A percentile compares a stretch with the other conserved stretches of the same genome.
Evolutionary conservation across 345 rosid genomes (phyloP).

Genomic region (Eutrema yunnanense): DNA sequence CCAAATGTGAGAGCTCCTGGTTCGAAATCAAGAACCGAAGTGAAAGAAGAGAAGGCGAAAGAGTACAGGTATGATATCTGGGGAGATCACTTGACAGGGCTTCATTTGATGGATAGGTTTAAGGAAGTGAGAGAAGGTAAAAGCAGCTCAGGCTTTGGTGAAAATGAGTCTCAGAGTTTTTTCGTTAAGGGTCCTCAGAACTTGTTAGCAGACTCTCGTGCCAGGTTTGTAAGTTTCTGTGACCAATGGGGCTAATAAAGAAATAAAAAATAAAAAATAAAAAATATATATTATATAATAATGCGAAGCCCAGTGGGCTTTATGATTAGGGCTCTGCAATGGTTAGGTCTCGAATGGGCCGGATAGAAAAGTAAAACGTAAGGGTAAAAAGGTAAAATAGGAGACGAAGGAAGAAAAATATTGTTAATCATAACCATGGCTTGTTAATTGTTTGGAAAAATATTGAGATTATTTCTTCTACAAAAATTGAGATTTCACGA

Average conservation of each 20-base stretch:
- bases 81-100: constrained; percentile 76
- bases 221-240: constrained; percentile 48
- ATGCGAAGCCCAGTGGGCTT: constrained; percentile 12
- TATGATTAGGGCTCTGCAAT: neutral
- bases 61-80: constrained; percentile 67
- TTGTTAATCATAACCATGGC: neutral
- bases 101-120: constrained; percentile 35
- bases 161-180: constrained; percentile 58
- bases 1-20: constrained; percentile 83
- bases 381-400: neutral
- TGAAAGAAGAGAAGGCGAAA: constrained; percentile 36
- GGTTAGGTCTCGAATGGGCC: neutral
- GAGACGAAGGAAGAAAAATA: neutral
- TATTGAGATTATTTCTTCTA: no score
- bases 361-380: neutral
- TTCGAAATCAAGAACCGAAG: constrained; percentile 21
- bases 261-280: constrained; percentile 26
- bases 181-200: constrained; percentile 77
- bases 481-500: no score
- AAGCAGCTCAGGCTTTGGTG: constrained; percentile 32
- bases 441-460: no score
- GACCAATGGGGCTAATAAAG: constrained; percentile 46
- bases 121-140: constrained; percentile 37
- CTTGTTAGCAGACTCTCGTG: constrained; percentile 45
- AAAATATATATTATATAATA: constrained; percentile 10